Evolutionary conservation across 192 early-diverging fungal species (phyloP).

Genomic region (Coemansia sp.): DNA sequence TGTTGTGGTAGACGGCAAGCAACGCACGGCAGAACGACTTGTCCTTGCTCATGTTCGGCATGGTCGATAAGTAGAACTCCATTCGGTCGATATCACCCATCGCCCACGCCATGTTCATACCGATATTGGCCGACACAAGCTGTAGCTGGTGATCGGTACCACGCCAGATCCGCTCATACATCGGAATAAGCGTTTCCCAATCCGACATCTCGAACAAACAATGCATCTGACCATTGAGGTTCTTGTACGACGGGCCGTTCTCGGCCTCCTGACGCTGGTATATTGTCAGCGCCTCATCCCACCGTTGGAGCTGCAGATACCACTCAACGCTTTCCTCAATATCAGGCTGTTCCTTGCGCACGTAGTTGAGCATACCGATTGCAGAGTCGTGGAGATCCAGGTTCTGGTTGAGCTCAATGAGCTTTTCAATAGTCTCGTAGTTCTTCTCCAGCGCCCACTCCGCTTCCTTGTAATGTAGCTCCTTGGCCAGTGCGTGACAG

Average conservation of each 20-base stretch:
- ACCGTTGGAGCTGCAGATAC: slow-evolving; percentile 91
- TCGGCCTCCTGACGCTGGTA: slow-evolving; percentile 72
- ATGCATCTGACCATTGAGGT: slow-evolving; percentile 83
- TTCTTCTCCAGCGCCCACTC: slow-evolving; percentile 85
- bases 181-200: slow-evolving; percentile 78
- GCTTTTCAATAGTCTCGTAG: slow-evolving; percentile 81
- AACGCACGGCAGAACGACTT: slow-evolving; percentile 89
- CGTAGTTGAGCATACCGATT: slow-evolving; percentile 89
- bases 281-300: slow-evolving; percentile 89
- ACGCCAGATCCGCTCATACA: slow-evolving; percentile 80
- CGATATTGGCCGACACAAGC: slow-evolving; percentile 79
- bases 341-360: slow-evolving; percentile 72
- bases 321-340: slow-evolving; percentile 87
- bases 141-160: slow-evolving; percentile 63
- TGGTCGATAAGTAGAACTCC: slow-evolving; percentile 84
- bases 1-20: slow-evolving; percentile 76
- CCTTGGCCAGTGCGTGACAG: slow-evolving; percentile 96
- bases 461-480: slow-evolving; percentile 96
- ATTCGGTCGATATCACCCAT: slow-evolving; percentile 86
- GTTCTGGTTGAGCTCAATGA: slow-evolving; percentile 93
- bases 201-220: slow-evolving; percentile 92
- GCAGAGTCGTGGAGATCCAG: slow-evolving; percentile 96
- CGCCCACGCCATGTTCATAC: slow-evolving; percentile 94
- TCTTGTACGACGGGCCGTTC: slow-evolving; percentile 36
- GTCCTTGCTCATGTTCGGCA: slow-evolving; percentile 69